Evolutionary conservation across 2,329 filamentous ascomycete genomes (phyloP), one percentile per base, ranked within the genome.

Genomic region (Trichophyton benhamiae): DNA sequence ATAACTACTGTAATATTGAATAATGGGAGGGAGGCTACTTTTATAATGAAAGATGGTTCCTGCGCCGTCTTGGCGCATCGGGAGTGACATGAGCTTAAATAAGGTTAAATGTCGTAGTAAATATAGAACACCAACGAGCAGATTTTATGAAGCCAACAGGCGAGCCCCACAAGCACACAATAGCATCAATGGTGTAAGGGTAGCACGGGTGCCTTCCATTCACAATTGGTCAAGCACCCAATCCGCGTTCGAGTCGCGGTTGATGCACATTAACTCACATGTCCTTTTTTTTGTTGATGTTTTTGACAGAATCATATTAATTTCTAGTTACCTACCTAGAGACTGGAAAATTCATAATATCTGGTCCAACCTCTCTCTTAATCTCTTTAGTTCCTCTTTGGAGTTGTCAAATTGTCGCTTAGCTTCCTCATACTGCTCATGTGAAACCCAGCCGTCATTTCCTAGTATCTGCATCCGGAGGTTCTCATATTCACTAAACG

Each of bases 401-500:
- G 9, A 20, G n/a, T 11, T 17, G 13, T 52, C 46, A 20, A 20
- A 52, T 17, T 52, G 9, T 20, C 46, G 57, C 62, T 62, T 64
- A 27, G 64, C 66, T 44, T 66, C 65, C 17, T 63, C 60, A 57
- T 64, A 67, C 13, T 69, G 64, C 2, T 67, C 64, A 62, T 66
- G 63, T 3, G 68, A 68, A 11, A 70, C 68, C 68, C 67, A 69
- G 13, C 68, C 67, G 58, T 70, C 67, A 27, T 68, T 62, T 25
- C 65, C 68, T 15, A 57, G 22, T 20, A 68, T 20, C 6, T 61
- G 11, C 2, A 58, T 42, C 57, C 62, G 65, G 42, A 69, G 59
- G 2, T 36, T 44, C 0, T 67, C 62, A 61, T 66, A 68, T n/a
- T 69, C 65, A 20, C 36, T 42, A 61, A 60, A 68, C 9, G 57